Conservation (phyloP, 805 yeast genomes). For the Pichia pseudocactophila region DNA sequence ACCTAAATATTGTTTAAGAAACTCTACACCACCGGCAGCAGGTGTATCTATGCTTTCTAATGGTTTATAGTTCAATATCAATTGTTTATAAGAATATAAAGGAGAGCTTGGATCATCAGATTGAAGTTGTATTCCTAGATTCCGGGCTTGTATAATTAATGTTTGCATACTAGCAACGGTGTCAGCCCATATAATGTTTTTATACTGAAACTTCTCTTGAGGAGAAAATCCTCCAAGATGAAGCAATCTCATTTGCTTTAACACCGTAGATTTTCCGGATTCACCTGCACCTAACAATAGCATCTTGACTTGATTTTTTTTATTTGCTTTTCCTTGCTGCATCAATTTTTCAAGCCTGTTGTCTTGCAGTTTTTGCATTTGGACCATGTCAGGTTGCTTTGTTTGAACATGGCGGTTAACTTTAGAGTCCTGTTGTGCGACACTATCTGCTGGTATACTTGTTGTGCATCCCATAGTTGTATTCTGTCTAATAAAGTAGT, state of each 20-base stretch:
- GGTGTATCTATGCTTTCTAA: constrained; percentile 55
- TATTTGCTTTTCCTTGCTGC: constrained; percentile 41
- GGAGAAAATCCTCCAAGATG: constrained; percentile 81
- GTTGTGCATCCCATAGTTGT: constrained; percentile 60
- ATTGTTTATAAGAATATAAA: constrained; percentile 38
- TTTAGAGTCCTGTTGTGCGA: not conserved
- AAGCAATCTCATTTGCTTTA: constrained; percentile 77
- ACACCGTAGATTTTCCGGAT: constrained; percentile 86
- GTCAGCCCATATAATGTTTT: constrained; percentile 90
- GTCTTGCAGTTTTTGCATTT: constrained; percentile 27
- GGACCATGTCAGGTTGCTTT: constrained; percentile 15
- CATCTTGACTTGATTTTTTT: constrained; percentile 56
- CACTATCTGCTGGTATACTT: constrained; percentile 32
- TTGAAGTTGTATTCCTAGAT: constrained; percentile 51
- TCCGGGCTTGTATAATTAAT: constrained; percentile 67
- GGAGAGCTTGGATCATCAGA: constrained; percentile 50
- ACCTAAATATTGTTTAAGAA: constrained; percentile 54
- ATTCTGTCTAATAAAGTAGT: too few relatives aligned
- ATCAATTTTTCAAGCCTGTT: constrained; percentile 46
- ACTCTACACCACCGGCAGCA: constrained; percentile 56
- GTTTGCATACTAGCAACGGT: constrained; percentile 76
- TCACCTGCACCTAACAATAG: constrained; percentile 91
- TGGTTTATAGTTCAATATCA: constrained; percentile 47
- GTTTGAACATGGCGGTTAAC: not conserved
- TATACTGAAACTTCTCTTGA: constrained; percentile 70